Base-by-base conservation (phyloP, 495 filamentous ascomycete genomes). In the Talaromyces trachyspermus region DNA sequence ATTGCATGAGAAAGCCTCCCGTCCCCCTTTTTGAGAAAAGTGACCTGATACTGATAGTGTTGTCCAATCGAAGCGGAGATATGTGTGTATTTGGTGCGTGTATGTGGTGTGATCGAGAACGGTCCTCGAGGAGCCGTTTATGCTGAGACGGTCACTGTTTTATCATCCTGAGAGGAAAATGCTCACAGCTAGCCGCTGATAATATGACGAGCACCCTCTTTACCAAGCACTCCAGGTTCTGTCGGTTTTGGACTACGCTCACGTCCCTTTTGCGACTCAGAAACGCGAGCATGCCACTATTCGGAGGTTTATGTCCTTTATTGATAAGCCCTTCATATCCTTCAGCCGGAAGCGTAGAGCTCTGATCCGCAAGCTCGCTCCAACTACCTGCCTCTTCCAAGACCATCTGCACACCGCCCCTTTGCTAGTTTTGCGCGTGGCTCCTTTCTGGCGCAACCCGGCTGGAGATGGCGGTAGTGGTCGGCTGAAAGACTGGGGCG, bases 181-280 rank as follows among this genome's bases (percentile, higher is more conserved):
- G 27, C 4, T 46, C 44, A 46, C n/a, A n/a, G n/a, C n/a, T n/a
- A n/a, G n/a, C 42, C 29, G 54, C 65, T 66, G 52, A 74, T 70
- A 43, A 74, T 74, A 46, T 72, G 70, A 43, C 92, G 76, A 15
- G 92, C 89, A 5, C 92, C 92, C 59, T 98, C 92, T 58, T 95
- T 95, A 45, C 92, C 94, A 51, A 98, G 60, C 38, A 98, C 90
- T 41, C 92, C 92, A 14, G 87, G 74, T 60, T 98, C 92, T 61
- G 88, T 88, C 35, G 90, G 90, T 65, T 95, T 95, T 7, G 92
- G 92, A 59, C 90, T 95, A 58, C 85, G 79, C 40, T 89, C 88
- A 32, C 92, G 75, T 4, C 89, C 89, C 72, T 86, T 95, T 92
- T 94, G 48, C 90, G 74, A 29, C 74, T 83, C 46, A 96, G 71